A percentile compares a stretch with the other conserved stretches of the same genome.
These are phyloP conservation scores for Wallacemonas sp. DNA, from an alignment of 208 protist species.

Conservation along the genomic window DNA sequence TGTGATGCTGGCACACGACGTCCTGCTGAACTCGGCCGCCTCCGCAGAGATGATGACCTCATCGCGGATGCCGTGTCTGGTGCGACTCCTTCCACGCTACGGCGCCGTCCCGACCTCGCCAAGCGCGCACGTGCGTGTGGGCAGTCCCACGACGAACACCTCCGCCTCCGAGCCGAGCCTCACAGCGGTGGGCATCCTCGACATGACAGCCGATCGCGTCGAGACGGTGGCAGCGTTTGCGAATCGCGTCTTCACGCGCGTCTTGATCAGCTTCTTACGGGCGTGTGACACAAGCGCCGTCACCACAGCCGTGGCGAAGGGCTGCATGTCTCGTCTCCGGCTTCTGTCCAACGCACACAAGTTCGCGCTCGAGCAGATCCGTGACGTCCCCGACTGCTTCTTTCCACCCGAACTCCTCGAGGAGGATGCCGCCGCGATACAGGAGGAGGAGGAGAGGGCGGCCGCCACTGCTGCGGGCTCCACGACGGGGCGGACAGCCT, in stretches of 20 bases:
- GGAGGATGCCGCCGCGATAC: neutral
- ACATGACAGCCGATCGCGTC: conserved; percentile 35
- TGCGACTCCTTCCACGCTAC: neutral
- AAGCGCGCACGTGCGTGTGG: neutral
- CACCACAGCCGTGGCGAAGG: conserved; percentile 51
- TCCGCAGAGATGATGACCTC: neutral
- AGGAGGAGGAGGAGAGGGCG: neutral
- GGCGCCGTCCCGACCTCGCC: neutral
- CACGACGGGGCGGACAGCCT: neutral
- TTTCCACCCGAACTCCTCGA: neutral
- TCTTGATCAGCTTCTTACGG: conserved; percentile 57
- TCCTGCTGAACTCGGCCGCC: neutral
- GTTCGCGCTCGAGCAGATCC: conserved; percentile 34
- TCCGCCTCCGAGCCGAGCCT: neutral
- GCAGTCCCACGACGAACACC: neutral
- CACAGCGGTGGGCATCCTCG: conserved; percentile 15
- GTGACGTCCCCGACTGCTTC: neutral
- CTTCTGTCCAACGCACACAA: conserved; percentile 46
- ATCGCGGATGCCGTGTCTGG: neutral
- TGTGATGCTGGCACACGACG: conserved; percentile 7
- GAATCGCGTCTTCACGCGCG: conserved; percentile 51
- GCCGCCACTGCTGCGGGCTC: neutral
- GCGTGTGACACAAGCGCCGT: conserved; percentile 40
- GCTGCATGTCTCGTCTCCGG: conserved; percentile 44
- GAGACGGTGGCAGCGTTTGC: conserved; percentile 45